These are phyloP conservation scores for Aspergillus olivimuriae DNA, from an alignment of 495 filamentous ascomycete species.

Conservation along the genomic window DNA sequence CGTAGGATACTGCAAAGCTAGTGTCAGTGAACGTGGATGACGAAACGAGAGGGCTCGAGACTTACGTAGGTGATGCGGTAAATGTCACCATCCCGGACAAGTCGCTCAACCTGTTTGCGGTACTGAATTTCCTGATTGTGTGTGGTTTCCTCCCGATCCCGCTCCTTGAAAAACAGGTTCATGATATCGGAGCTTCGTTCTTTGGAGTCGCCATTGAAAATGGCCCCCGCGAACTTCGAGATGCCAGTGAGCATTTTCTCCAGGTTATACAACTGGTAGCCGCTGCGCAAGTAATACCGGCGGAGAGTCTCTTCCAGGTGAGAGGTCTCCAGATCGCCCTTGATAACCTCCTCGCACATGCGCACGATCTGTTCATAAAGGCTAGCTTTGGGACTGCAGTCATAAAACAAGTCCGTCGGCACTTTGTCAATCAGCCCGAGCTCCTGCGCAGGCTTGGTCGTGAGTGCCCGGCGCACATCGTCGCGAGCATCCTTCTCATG, in stretches of 20 bases:
- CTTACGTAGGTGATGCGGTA: conserved; percentile 82
- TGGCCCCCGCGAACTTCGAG: conserved; percentile 64
- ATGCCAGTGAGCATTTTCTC: conserved; percentile 76
- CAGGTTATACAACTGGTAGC: conserved; percentile 86
- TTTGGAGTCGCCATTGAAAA: conserved; percentile 74
- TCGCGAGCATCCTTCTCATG: conserved; percentile 63
- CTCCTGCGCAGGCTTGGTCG: conserved; percentile 71
- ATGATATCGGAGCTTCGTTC: conserved; percentile 87
- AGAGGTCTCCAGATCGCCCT: conserved; percentile 68
- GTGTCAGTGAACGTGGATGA: conserved; percentile 9
- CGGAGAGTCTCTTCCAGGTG: conserved; percentile 85
- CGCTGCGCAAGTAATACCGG: conserved; percentile 78
- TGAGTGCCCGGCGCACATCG: conserved; percentile 59
- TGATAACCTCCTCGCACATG: conserved; percentile 63
- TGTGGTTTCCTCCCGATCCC: conserved; percentile 73
- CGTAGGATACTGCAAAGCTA: conserved; percentile 42
- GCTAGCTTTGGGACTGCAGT: conserved; percentile 53
- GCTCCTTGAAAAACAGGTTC: conserved; percentile 73
- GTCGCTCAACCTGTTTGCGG: conserved; percentile 78
- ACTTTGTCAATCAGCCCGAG: conserved; percentile 69
- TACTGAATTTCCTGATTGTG: conserved; percentile 78
- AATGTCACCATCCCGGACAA: conserved; percentile 82
- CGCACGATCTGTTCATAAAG: conserved; percentile 63
- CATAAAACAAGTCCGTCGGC: conserved; percentile 77
- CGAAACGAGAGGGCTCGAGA: not conserved